Evolutionary conservation across 805 yeast genomes (phyloP).

Genomic region (Sungouiella thailandica): DNA sequence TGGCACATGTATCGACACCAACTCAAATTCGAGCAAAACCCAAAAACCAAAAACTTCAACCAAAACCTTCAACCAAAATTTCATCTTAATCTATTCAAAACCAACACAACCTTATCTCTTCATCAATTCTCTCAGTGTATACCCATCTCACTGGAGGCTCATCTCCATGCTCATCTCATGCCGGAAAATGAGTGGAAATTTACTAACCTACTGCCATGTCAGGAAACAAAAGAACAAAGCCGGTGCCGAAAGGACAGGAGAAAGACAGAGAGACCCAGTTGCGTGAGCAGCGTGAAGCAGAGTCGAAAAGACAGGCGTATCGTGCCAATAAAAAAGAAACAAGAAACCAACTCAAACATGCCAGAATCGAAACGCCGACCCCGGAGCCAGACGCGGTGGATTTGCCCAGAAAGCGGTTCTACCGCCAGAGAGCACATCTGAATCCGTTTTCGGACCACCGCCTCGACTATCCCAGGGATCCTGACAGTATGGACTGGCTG

Average conservation of each 20-base stretch:
- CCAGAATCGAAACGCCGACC: slow-evolving; percentile 35
- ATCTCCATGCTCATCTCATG: slow-evolving; percentile 10
- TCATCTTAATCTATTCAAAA: too few relatives aligned
- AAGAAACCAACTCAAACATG: slow-evolving; percentile 41
- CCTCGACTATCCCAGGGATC: slow-evolving; percentile 79
- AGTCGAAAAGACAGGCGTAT: slow-evolving; percentile 43
- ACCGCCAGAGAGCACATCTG: slow-evolving; percentile 96
- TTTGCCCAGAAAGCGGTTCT: slow-evolving; percentile 79
- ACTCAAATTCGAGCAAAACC: neutral
- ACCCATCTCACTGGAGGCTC: too few relatives aligned
- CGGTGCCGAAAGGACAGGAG: slow-evolving; percentile 5
- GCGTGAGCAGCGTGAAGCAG: slow-evolving; percentile 15
- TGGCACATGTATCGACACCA: too few relatives aligned
- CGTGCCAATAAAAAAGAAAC: slow-evolving; percentile 43
- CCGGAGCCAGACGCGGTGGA: slow-evolving; percentile 32
- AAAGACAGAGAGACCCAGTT: slow-evolving; percentile 15
- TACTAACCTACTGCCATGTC: slow-evolving; percentile 6
- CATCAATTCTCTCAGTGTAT: too few relatives aligned
- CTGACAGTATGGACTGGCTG: slow-evolving; percentile 85
- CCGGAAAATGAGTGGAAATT: slow-evolving; percentile 3
- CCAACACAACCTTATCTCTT: too few relatives aligned
- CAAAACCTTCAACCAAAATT: too few relatives aligned
- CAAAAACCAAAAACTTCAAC: neutral
- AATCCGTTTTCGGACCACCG: slow-evolving; percentile 96
- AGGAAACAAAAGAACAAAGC: slow-evolving; percentile 11